phyloP scores from a whole-genome alignment of 1,284 basidiomycete genomes.

The Rhodotorula sp. region DNA sequence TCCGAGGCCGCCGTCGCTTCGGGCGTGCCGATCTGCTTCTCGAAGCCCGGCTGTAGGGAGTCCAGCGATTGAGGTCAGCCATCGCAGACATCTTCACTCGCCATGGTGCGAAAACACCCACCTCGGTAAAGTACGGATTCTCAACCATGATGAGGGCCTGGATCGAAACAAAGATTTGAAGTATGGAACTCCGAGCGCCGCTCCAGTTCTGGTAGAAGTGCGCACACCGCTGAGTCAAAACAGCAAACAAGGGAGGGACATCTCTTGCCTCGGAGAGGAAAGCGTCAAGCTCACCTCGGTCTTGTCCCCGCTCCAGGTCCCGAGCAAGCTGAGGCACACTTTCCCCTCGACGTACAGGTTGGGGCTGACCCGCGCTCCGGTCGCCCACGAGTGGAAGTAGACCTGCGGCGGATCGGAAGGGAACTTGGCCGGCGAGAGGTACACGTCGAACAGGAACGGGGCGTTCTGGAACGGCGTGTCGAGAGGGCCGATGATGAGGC shows the following conservation, averaged over 20 bases:
- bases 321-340: conserved; percentile 85
- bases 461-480: conserved; percentile 77
- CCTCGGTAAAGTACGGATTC: conserved; percentile 65
- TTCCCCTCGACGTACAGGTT: conserved; percentile 81
- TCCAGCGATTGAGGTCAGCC: background rate
- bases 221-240: background rate
- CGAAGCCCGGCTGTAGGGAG: conserved; percentile 66
- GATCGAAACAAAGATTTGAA: conserved; percentile 90
- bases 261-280: background rate
- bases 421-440: conserved; percentile 76
- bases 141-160: conserved; percentile 89
- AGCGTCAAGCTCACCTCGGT: conserved; percentile 60
- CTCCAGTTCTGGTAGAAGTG: conserved; percentile 53
- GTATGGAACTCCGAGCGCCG: conserved; percentile 68
- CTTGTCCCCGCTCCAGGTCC: conserved; percentile 85
- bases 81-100: too few species aligned
- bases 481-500: conserved; percentile 85
- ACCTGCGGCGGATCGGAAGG: conserved; percentile 82
- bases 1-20: conserved; percentile 75
- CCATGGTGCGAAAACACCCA: conserved; percentile 36
- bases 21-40: conserved; percentile 81
- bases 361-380: conserved; percentile 69
- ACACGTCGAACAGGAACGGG: conserved; percentile 92
- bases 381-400: conserved; percentile 90
- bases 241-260: background rate